Evolutionary conservation across 176 grass and related monocot genomes (phyloP), one percentile per base, ranked within the genome.

Genomic region (Raddia guianensis): DNA sequence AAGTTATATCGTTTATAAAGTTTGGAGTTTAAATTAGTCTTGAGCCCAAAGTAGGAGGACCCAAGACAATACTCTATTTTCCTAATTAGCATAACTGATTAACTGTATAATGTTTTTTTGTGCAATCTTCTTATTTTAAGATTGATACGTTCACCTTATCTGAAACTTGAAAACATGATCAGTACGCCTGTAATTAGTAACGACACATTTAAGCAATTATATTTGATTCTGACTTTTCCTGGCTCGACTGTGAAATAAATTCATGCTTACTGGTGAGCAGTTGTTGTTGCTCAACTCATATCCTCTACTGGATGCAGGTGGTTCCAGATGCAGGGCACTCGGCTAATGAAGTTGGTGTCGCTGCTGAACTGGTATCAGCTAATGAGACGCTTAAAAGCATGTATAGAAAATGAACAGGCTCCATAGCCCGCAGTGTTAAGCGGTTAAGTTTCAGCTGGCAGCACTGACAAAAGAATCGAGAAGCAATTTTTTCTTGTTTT

Each of bases 251-350:
- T 27, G 27, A 27, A 27, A 27, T 27, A 27, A 27, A 27, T 27
- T 27, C 27, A 27, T 27, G 27, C 1, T 27, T 27, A 27, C 27
- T 27, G 27, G 27, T 27, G 27, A 27, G 27, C 27, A 27, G 27
- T 27, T 27, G 1, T 27, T 27, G 27, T 11, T 12, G 71, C 67
- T 7, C 57, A 49, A 45, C 58, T 43, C 4, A 44, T 70, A 33
- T 71, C 8, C 8, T 42, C 10, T 49, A 43, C 43, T 59, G 32
- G 63, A 73, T 82, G 79, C 79, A 99, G 97, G 86, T 99, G 56
- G 90, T 96, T 53, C 79, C 86, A 43, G 93, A 99, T 78, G 93
- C 93, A 43, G 97, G 97, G 2, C 97, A 99, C 77, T 99, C 97
- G 42, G 97, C 93, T 42, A 96, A 96, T 81, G 93, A 96, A 86